These are phyloP conservation scores for Blakeslea trispora DNA, from an alignment of 371 early-diverging fungal genomes.

Conservation along the genomic window DNA sequence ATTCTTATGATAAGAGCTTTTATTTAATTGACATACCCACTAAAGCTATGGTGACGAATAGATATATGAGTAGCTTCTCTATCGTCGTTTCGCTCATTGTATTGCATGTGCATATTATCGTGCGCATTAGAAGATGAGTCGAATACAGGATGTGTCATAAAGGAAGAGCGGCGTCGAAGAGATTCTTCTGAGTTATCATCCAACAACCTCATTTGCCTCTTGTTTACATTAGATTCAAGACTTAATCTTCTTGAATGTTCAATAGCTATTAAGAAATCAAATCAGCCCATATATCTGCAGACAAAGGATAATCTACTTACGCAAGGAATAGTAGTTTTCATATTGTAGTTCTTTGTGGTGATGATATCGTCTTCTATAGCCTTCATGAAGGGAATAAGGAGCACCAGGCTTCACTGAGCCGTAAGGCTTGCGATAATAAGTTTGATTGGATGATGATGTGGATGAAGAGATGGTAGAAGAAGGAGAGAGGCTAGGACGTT, in stretches of 20 bases:
- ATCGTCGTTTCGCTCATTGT: background rate
- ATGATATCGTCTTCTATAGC: background rate
- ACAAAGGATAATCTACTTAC: constrained; percentile 8
- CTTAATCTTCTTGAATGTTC: constrained; percentile 16
- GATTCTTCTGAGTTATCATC: background rate
- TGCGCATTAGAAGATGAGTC: background rate
- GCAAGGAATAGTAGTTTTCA: constrained; percentile 6
- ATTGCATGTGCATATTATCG: background rate
- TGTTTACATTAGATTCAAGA: constrained; percentile 4
- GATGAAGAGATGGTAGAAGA: constrained; percentile 16
- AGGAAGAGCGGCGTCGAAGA: background rate
- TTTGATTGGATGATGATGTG: constrained; percentile 3
- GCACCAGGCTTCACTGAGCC: background rate
- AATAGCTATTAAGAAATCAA: constrained; percentile 1
- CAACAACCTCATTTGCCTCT: constrained; percentile 1
- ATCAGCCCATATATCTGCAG: background rate
- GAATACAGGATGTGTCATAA: background rate
- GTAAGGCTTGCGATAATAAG: background rate
- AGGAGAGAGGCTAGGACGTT: constrained; percentile 19
- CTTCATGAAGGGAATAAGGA: constrained; percentile 1
- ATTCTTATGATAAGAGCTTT: background rate
- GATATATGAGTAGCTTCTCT: background rate
- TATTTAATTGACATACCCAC: background rate
- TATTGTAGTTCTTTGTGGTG: background rate
- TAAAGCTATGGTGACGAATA: background rate